Conservation (phyloP, 306 rosid genomes). For the Sphenostylis stenocarpa region DNA sequence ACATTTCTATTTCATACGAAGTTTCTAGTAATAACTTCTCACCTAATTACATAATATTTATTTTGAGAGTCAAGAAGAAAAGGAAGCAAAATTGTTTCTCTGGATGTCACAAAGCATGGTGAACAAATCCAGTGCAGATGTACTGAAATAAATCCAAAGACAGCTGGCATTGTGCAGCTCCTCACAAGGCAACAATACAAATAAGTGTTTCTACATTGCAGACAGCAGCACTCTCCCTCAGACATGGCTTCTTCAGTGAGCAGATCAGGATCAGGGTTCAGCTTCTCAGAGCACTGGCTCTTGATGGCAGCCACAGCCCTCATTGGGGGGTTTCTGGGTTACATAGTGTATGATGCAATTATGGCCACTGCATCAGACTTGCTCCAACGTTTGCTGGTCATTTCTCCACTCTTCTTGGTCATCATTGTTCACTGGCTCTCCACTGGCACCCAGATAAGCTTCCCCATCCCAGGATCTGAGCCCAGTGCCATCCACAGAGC, state of each 20-base stretch:
- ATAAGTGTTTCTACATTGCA: neutral
- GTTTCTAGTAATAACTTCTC: too few species aligned
- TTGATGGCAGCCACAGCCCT: slow-evolving; percentile 37
- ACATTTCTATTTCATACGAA: too few species aligned
- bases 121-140: slow-evolving; percentile 7
- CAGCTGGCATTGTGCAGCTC: slow-evolving; percentile 29
- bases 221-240: too few species aligned
- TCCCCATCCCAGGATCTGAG: slow-evolving; percentile 76
- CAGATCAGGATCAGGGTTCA: slow-evolving; percentile 43
- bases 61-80: neutral
- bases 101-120: slow-evolving; percentile 28
- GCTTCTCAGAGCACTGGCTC: slow-evolving; percentile 57
- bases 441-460: slow-evolving; percentile 50
- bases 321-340: slow-evolving; percentile 47
- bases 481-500: slow-evolving; percentile 68
- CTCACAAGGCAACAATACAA: neutral
- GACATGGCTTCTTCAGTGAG: slow-evolving; percentile 53
- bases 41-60: too few species aligned
- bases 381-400: slow-evolving; percentile 62
- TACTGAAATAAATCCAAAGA: slow-evolving; percentile 34
- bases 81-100: neutral
- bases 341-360: slow-evolving; percentile 58
- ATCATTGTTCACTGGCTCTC: slow-evolving; percentile 76
- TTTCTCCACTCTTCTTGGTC: slow-evolving; percentile 66
- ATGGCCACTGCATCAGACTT: slow-evolving; percentile 72